Base-by-base conservation (phyloP, 1,284 basidiomycete genomes). In the Ustilago lituana region DNA sequence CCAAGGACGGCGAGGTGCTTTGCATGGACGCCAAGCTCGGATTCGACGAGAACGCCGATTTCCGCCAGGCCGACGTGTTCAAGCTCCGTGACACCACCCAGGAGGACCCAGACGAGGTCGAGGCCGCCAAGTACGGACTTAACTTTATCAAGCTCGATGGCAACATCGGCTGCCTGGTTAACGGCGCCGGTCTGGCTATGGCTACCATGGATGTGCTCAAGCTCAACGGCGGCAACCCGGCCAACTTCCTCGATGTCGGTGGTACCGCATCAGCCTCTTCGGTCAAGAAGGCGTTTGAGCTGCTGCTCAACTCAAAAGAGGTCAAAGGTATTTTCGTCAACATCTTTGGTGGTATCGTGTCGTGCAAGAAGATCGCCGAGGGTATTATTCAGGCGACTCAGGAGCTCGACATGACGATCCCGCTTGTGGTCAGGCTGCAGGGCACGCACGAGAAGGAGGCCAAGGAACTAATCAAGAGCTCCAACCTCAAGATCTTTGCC, bases 1-100 rank as follows among this genome's bases (percentile, higher is more conserved):
- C 94, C 45, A 87, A 87, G 32, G 94, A 98, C 81, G 96, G 96
- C 11, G 88, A 87, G 73, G 94, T 98, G 48, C 89, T 99, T 52
- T 98, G 94, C 86, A 98, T 99, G 96, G 96, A 99, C 83, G 96
- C 96, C 82, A 99, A 99, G 85, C 93, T 98, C 72, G 94, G 94
- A 36, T 98, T 99, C 79, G 96, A 99, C 81, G 96, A 99, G 83
- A 98, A 99, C 81, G 96, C 96, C 45, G 93, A 94, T 80, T 98
- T 98, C 88, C 90, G 96, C 70, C 96, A 99, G 83, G 84, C 89
- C 78, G 94, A 96, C 73, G 83, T 98, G 56, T 98, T 97, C 82
- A 86, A 86, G 54, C 87, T 98, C 57, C 90, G 96, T 58, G 96
- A 99, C 82, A 88, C 91, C 58, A 88, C 91, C 1, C 96, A 99